Evolutionary conservation across 2,329 filamentous ascomycete species (phyloP), one percentile per base, ranked within the genome.

Genomic region (Monilinia aucupariae): DNA sequence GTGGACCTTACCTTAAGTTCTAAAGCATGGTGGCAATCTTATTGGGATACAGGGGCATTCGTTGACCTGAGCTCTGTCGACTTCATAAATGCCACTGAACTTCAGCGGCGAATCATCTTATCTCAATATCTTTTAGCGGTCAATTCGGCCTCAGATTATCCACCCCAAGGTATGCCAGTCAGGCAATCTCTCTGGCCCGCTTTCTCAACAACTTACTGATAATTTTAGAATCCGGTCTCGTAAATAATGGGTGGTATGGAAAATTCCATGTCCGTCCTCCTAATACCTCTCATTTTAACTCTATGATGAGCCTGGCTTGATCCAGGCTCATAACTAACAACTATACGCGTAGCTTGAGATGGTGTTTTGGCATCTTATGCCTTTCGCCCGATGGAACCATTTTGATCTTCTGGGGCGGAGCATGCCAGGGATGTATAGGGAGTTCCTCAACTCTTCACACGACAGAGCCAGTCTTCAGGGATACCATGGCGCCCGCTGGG

Each of bases 231-330:
- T 78, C 76, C 22, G 78, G 78, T 0, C 65, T 79, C 1, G 76
- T 79, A 68, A 79, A 79, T 45, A 79, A 79, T 45, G 78, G 78
- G 2, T 80, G 78, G 77, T 78, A 79, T 49, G 77, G 77, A 66
- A 77, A 77, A 62, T 77, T 79, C 47, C 77, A 79, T 48, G 75
- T 78, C 39, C 6, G 58, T 52, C 53, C 12, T 52, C 48, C 22
- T 13, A 2, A 30, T 25, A 15, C 17, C 7, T 32, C 32, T 13
- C 1, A 3, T 32, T 27, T 4, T 1, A 22, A n/a, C 25, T 34
- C 8, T 13, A 25, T 2, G 4, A 25, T 25, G 27, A 34, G 10
- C 6, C 4, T 45, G 10, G 20, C 6, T n/a, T 30, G 6, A 49
- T 20, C n/a, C 7, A 13, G 12, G 37, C 15, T 9, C 1, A 51